These are phyloP conservation scores for Nemania diffusa DNA, from an alignment of 2,329 filamentous ascomycete genomes.

Conservation along the genomic window DNA sequence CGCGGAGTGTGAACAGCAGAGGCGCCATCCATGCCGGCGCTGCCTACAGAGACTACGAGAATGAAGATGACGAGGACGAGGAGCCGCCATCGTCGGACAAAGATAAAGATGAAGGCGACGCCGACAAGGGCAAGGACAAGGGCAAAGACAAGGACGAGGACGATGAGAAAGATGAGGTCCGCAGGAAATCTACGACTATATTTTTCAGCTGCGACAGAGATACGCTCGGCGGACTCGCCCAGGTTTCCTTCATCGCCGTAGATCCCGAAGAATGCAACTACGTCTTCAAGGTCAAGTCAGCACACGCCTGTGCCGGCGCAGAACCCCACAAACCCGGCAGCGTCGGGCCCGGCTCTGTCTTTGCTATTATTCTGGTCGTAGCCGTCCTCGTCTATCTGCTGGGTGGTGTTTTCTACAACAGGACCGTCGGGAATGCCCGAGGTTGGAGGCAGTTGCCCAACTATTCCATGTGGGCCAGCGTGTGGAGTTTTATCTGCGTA, in stretches of 20 bases:
- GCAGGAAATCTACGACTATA: slow-evolving; percentile 84
- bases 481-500: slow-evolving; percentile 86
- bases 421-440: slow-evolving; percentile 91
- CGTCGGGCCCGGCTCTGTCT: slow-evolving; percentile 78
- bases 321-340: slow-evolving; percentile 78
- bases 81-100: slow-evolving; percentile 33
- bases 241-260: slow-evolving; percentile 82
- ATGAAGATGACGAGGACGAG: slow-evolving; percentile 50
- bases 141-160: slow-evolving; percentile 31
- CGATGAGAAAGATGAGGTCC: slow-evolving; percentile 46
- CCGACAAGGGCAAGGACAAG: background rate
- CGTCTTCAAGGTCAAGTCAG: slow-evolving; percentile 91
- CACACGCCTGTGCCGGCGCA: slow-evolving; percentile 77
- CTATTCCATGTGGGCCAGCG: slow-evolving; percentile 90
- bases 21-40: slow-evolving; percentile 52
- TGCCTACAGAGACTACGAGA: slow-evolving; percentile 47
- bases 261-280: slow-evolving; percentile 93
- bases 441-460: slow-evolving; percentile 97
- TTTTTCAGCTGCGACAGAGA: slow-evolving; percentile 94
- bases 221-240: slow-evolving; percentile 72
- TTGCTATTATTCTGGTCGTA: slow-evolving; percentile 82
- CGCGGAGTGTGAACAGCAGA: slow-evolving; percentile 45
- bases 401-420: slow-evolving; percentile 94
- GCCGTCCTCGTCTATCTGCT: slow-evolving; percentile 89
- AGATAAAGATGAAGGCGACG: slow-evolving; percentile 4